Evolutionary conservation across 257 asterid species (phyloP).

Genomic region (Leptodermis oblonga): DNA sequence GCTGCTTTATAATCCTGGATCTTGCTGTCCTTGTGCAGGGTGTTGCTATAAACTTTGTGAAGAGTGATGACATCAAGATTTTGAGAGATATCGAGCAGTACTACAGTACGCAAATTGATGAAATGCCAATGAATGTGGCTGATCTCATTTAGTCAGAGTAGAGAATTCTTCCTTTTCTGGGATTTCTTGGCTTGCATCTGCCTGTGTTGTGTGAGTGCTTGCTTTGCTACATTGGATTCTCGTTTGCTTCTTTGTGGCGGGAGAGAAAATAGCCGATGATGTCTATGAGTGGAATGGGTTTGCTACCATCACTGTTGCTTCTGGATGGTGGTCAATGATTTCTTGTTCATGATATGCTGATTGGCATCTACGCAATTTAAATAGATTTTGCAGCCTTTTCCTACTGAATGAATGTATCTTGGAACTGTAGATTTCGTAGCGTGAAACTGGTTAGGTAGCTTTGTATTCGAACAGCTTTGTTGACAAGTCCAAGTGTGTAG

Average conservation of each 20-base stretch:
- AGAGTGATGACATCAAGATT: slow-evolving; percentile 89
- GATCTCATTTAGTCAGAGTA: slow-evolving; percentile 43
- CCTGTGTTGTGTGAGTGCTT: slow-evolving; percentile 9
- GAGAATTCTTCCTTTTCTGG: background rate
- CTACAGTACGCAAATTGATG: slow-evolving; percentile 94
- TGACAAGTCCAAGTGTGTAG: too few species aligned
- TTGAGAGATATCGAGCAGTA: slow-evolving; percentile 91
- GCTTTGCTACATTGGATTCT: background rate
- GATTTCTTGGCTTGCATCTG: slow-evolving; percentile 6
- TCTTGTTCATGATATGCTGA: slow-evolving; percentile 6
- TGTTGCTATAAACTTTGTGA: slow-evolving; percentile 93
- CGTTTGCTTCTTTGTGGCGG: background rate
- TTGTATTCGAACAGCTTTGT: background rate
- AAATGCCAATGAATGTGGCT: slow-evolving; percentile 98
- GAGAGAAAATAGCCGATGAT: background rate
- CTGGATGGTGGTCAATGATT: background rate
- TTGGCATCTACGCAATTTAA: background rate
- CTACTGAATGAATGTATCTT: background rate
- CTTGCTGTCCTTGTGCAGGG: slow-evolving; percentile 52
- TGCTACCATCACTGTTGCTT: background rate
- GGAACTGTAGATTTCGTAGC: background rate
- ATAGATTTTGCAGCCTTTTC: background rate
- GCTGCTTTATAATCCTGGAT: background rate
- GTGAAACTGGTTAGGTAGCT: background rate
- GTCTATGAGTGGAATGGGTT: background rate